Evolutionary conservation across 148 eudicot species (phyloP).

Genomic region (Camellia granthamiana): DNA sequence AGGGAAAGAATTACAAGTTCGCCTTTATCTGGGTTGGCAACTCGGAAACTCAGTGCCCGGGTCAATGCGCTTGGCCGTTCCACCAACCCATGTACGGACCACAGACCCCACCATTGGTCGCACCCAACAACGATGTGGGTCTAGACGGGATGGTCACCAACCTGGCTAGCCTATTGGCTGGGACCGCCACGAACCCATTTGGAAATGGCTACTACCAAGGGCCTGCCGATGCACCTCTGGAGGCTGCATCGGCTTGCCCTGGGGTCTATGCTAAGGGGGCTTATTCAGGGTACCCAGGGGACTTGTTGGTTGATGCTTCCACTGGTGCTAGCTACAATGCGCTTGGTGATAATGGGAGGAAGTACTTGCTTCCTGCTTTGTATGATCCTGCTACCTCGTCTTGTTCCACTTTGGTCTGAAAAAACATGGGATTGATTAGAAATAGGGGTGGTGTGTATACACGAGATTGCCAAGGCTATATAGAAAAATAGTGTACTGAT

Average conservation of each 20-base stretch:
- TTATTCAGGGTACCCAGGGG: constrained; percentile 48
- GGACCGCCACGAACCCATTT: constrained; percentile 47
- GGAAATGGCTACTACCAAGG: constrained; percentile 49
- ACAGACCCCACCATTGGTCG: constrained; percentile 31
- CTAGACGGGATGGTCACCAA: constrained; percentile 46
- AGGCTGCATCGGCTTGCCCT: constrained; percentile 42
- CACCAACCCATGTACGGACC: constrained; percentile 58
- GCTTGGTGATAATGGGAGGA: constrained; percentile 33
- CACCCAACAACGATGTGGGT: constrained; percentile 47
- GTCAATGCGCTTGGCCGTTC: constrained; percentile 19
- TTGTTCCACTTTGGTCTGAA: constrained; percentile 35
- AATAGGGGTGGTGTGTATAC: too few species aligned
- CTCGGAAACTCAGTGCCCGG: constrained; percentile 12
- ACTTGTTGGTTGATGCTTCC: constrained; percentile 29
- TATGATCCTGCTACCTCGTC: constrained; percentile 31
- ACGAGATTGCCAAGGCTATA: too few species aligned
- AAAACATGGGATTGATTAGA: neutral
- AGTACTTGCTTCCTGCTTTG: constrained; percentile 39
- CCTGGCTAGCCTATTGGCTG: constrained; percentile 38
- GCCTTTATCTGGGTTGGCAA: constrained; percentile 46
- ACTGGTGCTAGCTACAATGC: constrained; percentile 46
- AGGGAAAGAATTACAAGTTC: neutral
- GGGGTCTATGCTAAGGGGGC: constrained; percentile 46
- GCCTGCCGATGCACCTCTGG: constrained; percentile 45
- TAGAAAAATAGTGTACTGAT: too few species aligned